Evolutionary conservation across 1,284 basidiomycete species (phyloP).

Genomic region (Crucibulum cyathiforme): DNA sequence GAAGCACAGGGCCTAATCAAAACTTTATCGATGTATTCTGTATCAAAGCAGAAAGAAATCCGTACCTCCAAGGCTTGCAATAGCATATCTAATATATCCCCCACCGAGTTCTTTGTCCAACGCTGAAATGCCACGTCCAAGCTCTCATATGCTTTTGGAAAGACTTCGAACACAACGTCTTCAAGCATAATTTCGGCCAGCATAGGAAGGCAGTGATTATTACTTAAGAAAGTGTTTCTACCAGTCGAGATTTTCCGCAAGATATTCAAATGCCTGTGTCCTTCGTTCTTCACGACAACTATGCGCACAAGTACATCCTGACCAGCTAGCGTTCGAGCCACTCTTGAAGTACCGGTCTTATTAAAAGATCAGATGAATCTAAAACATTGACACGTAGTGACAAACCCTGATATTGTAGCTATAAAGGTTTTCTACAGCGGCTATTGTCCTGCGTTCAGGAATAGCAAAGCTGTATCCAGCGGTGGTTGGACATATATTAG

Average conservation of each 20-base stretch:
- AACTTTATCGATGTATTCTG: background rate
- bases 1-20: constrained; percentile 20
- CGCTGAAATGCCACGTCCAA: constrained; percentile 9
- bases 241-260: constrained; percentile 23
- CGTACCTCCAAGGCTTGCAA: constrained; percentile 36
- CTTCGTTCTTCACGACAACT: constrained; percentile 21
- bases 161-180: constrained; percentile 34
- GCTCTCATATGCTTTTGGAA: constrained; percentile 24
- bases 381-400: too few relatives aligned
- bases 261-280: constrained; percentile 25
- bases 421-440: too few relatives aligned
- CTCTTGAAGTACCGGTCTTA: background rate
- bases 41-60: background rate
- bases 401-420: too few relatives aligned
- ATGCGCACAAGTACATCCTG: constrained; percentile 24
- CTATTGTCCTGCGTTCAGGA: too few relatives aligned
- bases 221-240: constrained; percentile 12
- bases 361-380: too few relatives aligned
- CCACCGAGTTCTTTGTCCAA: constrained; percentile 32
- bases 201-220: constrained; percentile 34
- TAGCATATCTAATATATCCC: constrained; percentile 35
- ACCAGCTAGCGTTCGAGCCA: constrained; percentile 20
- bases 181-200: constrained; percentile 28
- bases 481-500: too few relatives aligned
- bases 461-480: too few relatives aligned